These are phyloP conservation scores for Cutaneotrichosporon dermatis DNA, from an alignment of 1,284 basidiomycete species.

Conservation along the genomic window DNA sequence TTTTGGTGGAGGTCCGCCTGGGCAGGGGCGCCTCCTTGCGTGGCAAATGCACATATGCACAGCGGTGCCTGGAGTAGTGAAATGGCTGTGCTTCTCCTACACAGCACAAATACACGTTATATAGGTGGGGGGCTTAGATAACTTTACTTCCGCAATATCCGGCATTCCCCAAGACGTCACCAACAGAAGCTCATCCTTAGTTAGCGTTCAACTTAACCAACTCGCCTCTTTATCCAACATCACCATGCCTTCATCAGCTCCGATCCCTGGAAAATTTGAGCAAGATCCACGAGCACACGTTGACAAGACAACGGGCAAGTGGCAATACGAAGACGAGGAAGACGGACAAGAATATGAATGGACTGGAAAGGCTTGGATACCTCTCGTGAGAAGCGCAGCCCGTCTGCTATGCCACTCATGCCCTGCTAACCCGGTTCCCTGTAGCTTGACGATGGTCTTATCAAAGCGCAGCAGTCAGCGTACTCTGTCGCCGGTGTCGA, in stretches of 20 bases:
- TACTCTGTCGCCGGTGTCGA: conserved; percentile 87
- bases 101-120: no score
- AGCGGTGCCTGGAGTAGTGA: no score
- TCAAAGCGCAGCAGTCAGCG: conserved; percentile 83
- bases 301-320: conserved; percentile 69
- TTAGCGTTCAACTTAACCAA: no score
- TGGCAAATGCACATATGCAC: no score
- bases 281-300: conserved; percentile 68
- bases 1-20: no score
- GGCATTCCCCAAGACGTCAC: background rate
- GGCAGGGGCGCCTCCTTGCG: no score
- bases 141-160: background rate
- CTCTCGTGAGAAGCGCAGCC: conserved; percentile 59
- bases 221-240: background rate
- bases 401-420: background rate
- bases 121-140: no score
- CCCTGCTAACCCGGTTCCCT: background rate
- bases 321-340: conserved; percentile 83
- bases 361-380: conserved; percentile 70
- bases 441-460: conserved; percentile 72
- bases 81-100: no score
- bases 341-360: conserved; percentile 81
- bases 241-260: conserved; percentile 13
- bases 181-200: background rate
- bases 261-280: conserved; percentile 58